Base-by-base conservation (phyloP, 192 early-diverging fungal genomes). In the Funneliformis geosporum region DNA sequence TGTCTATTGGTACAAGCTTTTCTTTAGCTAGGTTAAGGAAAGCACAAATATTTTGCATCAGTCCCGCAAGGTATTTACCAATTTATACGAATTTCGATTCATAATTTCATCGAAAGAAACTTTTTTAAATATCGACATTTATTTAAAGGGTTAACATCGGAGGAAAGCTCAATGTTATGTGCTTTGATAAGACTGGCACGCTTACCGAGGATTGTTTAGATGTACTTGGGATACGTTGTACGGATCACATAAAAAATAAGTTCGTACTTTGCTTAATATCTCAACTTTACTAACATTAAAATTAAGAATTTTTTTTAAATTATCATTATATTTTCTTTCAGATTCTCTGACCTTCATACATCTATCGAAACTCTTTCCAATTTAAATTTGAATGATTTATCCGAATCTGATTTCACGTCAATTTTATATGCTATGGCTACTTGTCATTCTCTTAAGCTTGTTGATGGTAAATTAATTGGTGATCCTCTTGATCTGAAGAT, bases 181-280 rank as follows among this genome's bases (percentile, higher is more conserved):
- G 95, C 80, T 99, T 99, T 88, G 98, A 99, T 85, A 99, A 99
- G 85, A 99, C 97, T 2, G 97, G 97, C 2, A 99, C 97, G 5
- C 83, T 99, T 64, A 98, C 97, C 4, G 95, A 98, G 82, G 96
- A 98, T 81, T 96, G 96, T 0, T 83, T 99, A 42, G 97, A 97
- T 81, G 95, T 99, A 4, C 84, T 97, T 71, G 97, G 97, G n/a
- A 89, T 98, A 39, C 92, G 93, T 10, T 90, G 85, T 16, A 82
- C 92, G 5, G 85, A 90, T 43, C 84, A 83, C 25, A 84, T 83
- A 14, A 23, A 11, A 23, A 27, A 46, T 44, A 72, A 44, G 70
- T 72, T 43, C 21, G 33, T 42, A 44, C n/a, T 42, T 18, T 10
- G n/a, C 8, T 10, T 6, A 8, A 40, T 8, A 8, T 11, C 18